Evolutionary conservation across 176 grass and related monocot species (phyloP).

Genomic region (Aegilops umbellulata): DNA sequence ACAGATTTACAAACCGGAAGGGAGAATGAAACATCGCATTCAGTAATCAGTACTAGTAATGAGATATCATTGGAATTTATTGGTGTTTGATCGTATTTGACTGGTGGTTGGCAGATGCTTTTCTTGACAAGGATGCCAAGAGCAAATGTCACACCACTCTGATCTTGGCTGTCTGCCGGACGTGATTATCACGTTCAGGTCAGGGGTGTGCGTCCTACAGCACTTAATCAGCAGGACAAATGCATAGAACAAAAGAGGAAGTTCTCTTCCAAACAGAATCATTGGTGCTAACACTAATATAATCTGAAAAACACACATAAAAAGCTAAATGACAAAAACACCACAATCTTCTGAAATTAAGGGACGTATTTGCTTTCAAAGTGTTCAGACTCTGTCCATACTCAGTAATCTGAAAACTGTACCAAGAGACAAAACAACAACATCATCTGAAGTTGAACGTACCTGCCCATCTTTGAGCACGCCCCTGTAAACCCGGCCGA

Average conservation of each 20-base stretch:
- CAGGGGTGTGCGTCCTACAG: constrained; percentile 7
- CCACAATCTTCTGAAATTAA: not conserved
- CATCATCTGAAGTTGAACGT: not conserved
- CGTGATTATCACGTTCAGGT: not conserved
- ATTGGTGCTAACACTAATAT: constrained; percentile 6
- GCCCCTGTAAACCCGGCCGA: constrained; percentile 92
- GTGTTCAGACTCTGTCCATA: not conserved
- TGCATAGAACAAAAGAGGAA: not conserved
- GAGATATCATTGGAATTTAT: constrained; percentile 16
- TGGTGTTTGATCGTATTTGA: constrained; percentile 9
- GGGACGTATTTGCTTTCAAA: not conserved
- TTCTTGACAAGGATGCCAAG: constrained; percentile 30
- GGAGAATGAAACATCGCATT: not conserved
- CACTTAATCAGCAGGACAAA: not conserved
- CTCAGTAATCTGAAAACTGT: not conserved
- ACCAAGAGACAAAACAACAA: not conserved
- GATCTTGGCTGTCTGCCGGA: constrained; percentile 24
- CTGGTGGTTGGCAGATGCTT: constrained; percentile 37
- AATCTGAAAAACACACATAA: not conserved
- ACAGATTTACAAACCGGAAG: not conserved
- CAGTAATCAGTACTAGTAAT: not conserved
- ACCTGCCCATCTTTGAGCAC: constrained; percentile 86
- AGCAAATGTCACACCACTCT: constrained; percentile 24
- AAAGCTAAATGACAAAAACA: constrained; percentile 19
- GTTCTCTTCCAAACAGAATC: constrained; percentile 19